phyloP scores from a whole-genome alignment of 192 early-diverging fungal genomes.

The Coemansia sp. region DNA sequence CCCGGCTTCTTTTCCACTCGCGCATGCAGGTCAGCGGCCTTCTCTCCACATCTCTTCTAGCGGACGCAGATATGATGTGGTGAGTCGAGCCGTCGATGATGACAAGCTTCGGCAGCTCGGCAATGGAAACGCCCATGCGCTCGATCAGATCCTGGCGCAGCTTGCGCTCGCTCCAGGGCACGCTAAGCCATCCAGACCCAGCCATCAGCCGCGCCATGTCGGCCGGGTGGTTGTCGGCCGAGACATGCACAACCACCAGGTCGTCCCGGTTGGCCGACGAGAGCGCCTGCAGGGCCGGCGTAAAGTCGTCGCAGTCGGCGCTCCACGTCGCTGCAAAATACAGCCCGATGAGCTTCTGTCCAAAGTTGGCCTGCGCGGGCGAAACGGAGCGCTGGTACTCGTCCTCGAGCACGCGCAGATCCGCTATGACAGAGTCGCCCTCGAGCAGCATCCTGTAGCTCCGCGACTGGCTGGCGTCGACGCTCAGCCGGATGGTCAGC shows the following conservation, averaged over 20 bases:
- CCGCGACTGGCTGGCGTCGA: slow-evolving; percentile 46
- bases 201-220: slow-evolving; percentile 46
- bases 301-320: slow-evolving; percentile 51
- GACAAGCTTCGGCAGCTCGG: slow-evolving; percentile 37
- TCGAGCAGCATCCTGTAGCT: slow-evolving; percentile 44
- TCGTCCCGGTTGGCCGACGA: slow-evolving; percentile 34
- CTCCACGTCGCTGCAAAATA: slow-evolving; percentile 54
- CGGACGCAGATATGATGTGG: slow-evolving; percentile 29
- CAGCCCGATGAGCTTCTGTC: slow-evolving; percentile 27
- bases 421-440: slow-evolving; percentile 36
- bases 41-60: slow-evolving; percentile 24
- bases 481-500: slow-evolving; percentile 47
- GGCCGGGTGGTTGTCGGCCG: slow-evolving; percentile 43
- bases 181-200: slow-evolving; percentile 43
- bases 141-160: slow-evolving; percentile 35
- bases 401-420: slow-evolving; percentile 42
- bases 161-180: slow-evolving; percentile 42
- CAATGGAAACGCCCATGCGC: slow-evolving; percentile 32
- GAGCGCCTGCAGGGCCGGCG: slow-evolving; percentile 28
- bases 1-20: slow-evolving; percentile 41
- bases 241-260: slow-evolving; percentile 39
- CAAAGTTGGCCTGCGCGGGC: slow-evolving; percentile 26
- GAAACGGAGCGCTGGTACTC: slow-evolving; percentile 38
- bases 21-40: slow-evolving; percentile 47
- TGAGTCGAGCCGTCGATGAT: slow-evolving; percentile 43